Evolutionary conservation across 1,139 yeast genomes (phyloP).

Genomic region (Yarrowia galli): DNA sequence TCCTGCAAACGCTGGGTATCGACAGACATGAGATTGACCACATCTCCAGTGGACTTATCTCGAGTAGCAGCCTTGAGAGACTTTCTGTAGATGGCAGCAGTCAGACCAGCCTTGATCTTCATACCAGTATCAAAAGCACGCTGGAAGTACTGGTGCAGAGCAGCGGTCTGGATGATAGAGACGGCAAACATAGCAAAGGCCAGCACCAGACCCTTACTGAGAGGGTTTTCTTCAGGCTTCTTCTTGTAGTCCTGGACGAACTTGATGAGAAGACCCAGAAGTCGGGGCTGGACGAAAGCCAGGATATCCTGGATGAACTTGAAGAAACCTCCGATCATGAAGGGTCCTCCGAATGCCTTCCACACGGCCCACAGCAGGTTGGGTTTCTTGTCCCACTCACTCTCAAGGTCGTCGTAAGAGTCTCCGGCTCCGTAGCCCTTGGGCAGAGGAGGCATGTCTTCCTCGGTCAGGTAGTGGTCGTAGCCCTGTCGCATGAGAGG

Average conservation of each 20-base stretch:
- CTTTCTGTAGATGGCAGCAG: constrained; percentile 80
- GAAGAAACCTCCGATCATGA: constrained; percentile 75
- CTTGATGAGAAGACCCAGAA: constrained; percentile 73
- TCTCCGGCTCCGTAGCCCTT: constrained; percentile 42
- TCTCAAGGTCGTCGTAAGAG: constrained; percentile 49
- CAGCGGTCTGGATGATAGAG: constrained; percentile 82
- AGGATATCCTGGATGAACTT: constrained; percentile 79
- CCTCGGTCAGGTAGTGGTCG: constrained; percentile 70
- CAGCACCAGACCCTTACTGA: constrained; percentile 82
- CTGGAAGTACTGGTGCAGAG: constrained; percentile 91
- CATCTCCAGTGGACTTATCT: constrained; percentile 93
- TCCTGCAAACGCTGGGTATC: constrained; percentile 96
- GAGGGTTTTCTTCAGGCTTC: constrained; percentile 57
- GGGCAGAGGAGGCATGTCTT: constrained; percentile 85
- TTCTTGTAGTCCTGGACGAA: constrained; percentile 78
- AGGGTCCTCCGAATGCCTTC: constrained; percentile 73
- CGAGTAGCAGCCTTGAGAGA: constrained; percentile 83
- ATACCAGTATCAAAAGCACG: constrained; percentile 89
- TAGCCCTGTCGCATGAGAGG: constrained; percentile 88
- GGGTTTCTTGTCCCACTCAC: constrained; percentile 73
- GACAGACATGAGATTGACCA: constrained; percentile 95
- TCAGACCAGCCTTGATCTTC: constrained; percentile 82
- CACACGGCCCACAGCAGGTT: constrained; percentile 70
- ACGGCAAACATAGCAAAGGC: constrained; percentile 84
- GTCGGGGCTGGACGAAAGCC: constrained; percentile 89